Base-by-base conservation (phyloP, 495 filamentous ascomycete genomes). In the Endocarpon pusillum region DNA sequence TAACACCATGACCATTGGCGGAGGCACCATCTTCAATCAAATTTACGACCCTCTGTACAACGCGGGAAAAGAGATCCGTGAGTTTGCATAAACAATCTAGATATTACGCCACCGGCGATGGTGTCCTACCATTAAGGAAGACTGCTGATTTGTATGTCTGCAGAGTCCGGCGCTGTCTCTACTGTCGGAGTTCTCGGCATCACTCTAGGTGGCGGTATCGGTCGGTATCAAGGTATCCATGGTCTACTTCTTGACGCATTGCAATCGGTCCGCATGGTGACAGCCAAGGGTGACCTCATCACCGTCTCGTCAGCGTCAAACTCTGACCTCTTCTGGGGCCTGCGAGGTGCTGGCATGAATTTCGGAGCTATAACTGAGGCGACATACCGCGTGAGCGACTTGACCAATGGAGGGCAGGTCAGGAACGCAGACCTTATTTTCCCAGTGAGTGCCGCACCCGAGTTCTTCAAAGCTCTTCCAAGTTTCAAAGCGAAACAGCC, bases 181-280 rank as follows among this genome's bases (percentile, higher is more conserved):
- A 76, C 71, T 43, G 62, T 67, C 21, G 58, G 64, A 38, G 46
- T 57, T 35, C 40, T 73, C 2, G 71, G 69, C 4, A 65, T 67
- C 8, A 61, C 51, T 0, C 64, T 78, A 9, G 73, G 75, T 15
- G 73, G 71, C 34, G 74, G 73, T 18, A 66, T 73, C 41, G 72
- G 75, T 16, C 59, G 55, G 43, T 58, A 70, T 6, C 64, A 73
- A 48, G 73, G 73, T 12, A 55, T 52, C 23, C 48, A 75, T 44
- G 73, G 75, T 1, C 59, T 80, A 19, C 38, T 75, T n/a, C 49
- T 61, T 5, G 73, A 80, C 36, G 59, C 69, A 29, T 58, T 73
- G 19, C 38, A 70, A 3, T 66, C 62, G 0, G 42, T 60, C 39
- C 58, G 61, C 18, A 43, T 78, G 9, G 67, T 79, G 0, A 52